Conservation (phyloP, 371 early-diverging fungal species). For the Cokeromyces recurvatus region DNA sequence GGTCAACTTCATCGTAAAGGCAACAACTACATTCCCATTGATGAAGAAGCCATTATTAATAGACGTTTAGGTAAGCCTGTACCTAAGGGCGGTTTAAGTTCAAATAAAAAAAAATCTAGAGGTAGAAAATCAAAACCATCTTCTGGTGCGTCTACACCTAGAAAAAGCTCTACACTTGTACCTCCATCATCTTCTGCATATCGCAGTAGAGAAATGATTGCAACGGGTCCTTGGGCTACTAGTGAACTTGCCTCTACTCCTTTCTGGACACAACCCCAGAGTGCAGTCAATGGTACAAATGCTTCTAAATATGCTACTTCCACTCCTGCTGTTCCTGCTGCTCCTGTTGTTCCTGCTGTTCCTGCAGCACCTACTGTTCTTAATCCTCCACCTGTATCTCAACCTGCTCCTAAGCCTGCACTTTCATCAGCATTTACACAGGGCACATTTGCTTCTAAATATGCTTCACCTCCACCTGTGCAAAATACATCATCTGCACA, state of each 20-base stretch:
- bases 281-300: slow-evolving; percentile 6
- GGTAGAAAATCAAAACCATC: slow-evolving; percentile 1
- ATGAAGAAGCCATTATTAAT: slow-evolving; percentile 35
- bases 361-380: background rate
- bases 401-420: no score
- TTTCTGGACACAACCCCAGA: slow-evolving; percentile 30
- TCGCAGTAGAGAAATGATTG: slow-evolving; percentile 1
- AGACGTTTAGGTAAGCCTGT: slow-evolving; percentile 33
- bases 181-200: slow-evolving; percentile 1
- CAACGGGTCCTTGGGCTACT: slow-evolving; percentile 25
- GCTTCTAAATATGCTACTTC: slow-evolving; percentile 15
- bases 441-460: slow-evolving; percentile 17
- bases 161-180: background rate
- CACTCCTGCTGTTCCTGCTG: background rate
- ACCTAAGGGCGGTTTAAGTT: slow-evolving; percentile 15
- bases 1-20: slow-evolving; percentile 47
- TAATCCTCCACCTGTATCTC: background rate
- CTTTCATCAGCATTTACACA: background rate
- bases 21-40: slow-evolving; percentile 40
- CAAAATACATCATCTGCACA: background rate
- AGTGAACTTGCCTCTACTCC: slow-evolving; percentile 23
- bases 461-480: slow-evolving; percentile 4
- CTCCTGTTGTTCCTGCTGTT: background rate
- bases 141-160: slow-evolving; percentile 3
- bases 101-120: slow-evolving; percentile 17